These are phyloP conservation scores for Marvania coccoides DNA, from an alignment of 139 green algal genomes.

Conservation along the genomic window DNA sequence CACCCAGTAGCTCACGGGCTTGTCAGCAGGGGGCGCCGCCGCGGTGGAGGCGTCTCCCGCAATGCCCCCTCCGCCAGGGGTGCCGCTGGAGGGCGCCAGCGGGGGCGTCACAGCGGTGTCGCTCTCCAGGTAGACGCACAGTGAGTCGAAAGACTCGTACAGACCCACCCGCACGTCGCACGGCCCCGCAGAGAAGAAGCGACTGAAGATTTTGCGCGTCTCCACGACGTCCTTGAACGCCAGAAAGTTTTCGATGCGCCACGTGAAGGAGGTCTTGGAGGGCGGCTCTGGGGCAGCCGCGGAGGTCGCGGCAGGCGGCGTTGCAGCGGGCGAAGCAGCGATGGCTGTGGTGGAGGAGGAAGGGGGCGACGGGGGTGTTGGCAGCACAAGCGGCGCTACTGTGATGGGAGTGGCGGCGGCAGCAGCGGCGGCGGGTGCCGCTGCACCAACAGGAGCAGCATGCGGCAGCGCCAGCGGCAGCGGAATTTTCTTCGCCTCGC, in stretches of 20 bases:
- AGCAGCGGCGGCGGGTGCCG: not conserved
- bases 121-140: constrained; percentile 66
- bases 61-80: not conserved
- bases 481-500: constrained; percentile 13
- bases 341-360: not conserved
- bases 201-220: constrained; percentile 65
- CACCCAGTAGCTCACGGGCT: constrained; percentile 54
- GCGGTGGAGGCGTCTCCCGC: not conserved
- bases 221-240: constrained; percentile 70
- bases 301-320: not conserved
- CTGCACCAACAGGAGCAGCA: not conserved
- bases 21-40: not conserved
- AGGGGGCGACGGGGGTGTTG: not conserved
- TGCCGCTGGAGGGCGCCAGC: constrained; percentile 21
- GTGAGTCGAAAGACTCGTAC: constrained; percentile 60
- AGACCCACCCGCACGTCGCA: constrained; percentile 58
- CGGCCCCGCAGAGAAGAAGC: constrained; percentile 34
- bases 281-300: not conserved
- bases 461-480: constrained; percentile 2
- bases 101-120: constrained; percentile 13
- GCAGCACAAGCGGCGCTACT: too few species aligned
- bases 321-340: not conserved
- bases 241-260: constrained; percentile 64
- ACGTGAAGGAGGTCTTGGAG: constrained; percentile 37
- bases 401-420: not conserved